Conservation (phyloP, 768 basidiomycete genomes). For the Flagelloscypha sp. region DNA sequence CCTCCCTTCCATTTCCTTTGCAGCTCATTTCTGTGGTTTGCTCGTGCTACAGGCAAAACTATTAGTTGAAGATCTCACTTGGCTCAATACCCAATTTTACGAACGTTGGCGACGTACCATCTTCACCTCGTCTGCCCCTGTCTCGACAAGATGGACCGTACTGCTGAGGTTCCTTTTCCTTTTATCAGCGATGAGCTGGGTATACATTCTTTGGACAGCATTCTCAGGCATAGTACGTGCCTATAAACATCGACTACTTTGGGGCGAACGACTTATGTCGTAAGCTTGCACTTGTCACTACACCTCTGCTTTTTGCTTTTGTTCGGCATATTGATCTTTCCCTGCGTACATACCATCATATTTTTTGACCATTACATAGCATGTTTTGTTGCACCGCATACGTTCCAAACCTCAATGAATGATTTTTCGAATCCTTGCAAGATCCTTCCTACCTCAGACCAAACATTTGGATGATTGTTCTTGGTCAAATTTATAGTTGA, state of each 20-base stretch:
- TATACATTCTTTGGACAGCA: conserved; percentile 53
- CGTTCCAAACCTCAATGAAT: too few species aligned
- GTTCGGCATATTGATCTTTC: conserved; percentile 1
- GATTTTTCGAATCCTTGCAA: too few species aligned
- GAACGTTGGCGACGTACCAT: conserved; percentile 68
- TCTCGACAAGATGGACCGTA: conserved; percentile 62
- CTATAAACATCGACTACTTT: conserved; percentile 66
- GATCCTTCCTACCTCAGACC: too few species aligned
- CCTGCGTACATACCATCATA: too few species aligned
- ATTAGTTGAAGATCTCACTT: conserved; percentile 56
- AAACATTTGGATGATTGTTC: too few species aligned
- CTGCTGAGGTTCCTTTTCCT: conserved; percentile 55
- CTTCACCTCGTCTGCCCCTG: conserved; percentile 65
- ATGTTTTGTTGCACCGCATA: too few species aligned
- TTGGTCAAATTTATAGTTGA: too few species aligned
- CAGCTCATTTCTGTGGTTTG: conserved; percentile 1
- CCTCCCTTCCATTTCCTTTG: conserved; percentile 1
- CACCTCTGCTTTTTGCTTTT: not conserved
- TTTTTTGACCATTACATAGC: too few species aligned
- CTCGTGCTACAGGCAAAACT: conserved; percentile 42
- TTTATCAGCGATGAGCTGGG: conserved; percentile 46
- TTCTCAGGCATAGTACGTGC: conserved; percentile 63
- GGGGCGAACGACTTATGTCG: conserved; percentile 74
- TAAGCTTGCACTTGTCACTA: conserved; percentile 21
- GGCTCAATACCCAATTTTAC: conserved; percentile 74